These are phyloP conservation scores for Clarkia xantiana DNA, from an alignment of 345 rosid species.

Conservation along the genomic window DNA sequence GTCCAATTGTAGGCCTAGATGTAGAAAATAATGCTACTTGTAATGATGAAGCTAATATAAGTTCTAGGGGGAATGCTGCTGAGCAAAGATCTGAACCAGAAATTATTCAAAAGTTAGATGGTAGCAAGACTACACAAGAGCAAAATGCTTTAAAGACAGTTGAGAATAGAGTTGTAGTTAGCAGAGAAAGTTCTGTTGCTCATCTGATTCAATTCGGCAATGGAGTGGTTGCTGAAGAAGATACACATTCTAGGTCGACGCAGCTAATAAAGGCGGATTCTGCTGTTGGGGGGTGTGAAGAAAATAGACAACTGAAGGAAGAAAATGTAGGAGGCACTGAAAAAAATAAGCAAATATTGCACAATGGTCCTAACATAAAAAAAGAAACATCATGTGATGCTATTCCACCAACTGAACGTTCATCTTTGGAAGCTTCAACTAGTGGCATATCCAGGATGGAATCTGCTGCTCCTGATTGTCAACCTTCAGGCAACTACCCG, in stretches of 20 bases:
- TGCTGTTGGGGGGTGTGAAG: conserved; percentile 20
- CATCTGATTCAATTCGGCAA: conserved; percentile 15
- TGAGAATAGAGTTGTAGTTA: conserved; percentile 15
- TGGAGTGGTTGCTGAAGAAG: conserved; percentile 25
- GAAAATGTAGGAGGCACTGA: conserved; percentile 17
- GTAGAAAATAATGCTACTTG: conserved; percentile 37
- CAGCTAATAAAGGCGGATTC: conserved; percentile 29
- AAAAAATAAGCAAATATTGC: conserved; percentile 8
- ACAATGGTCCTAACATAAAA: conserved; percentile 17
- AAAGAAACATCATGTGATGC: conserved; percentile 16
- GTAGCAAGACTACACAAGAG: conserved; percentile 27
- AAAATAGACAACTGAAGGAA: conserved; percentile 23
- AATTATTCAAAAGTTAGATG: conserved; percentile 22
- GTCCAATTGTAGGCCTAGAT: conserved; percentile 33
- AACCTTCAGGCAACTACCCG: conserved; percentile 22
- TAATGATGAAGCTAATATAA: conserved; percentile 25
- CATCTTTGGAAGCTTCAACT: conserved; percentile 17
- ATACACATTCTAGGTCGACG: conserved; percentile 20
- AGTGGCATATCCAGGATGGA: conserved; percentile 13
- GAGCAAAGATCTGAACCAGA: conserved; percentile 28
- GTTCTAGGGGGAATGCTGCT: conserved; percentile 21
- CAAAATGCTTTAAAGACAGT: conserved; percentile 26
- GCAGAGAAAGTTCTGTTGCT: conserved; percentile 14
- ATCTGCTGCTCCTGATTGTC: conserved; percentile 27
- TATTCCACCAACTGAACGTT: conserved; percentile 19